Evolutionary conservation across 192 early-diverging fungal species (phyloP).

Genomic region (Phycomyces nitens): DNA sequence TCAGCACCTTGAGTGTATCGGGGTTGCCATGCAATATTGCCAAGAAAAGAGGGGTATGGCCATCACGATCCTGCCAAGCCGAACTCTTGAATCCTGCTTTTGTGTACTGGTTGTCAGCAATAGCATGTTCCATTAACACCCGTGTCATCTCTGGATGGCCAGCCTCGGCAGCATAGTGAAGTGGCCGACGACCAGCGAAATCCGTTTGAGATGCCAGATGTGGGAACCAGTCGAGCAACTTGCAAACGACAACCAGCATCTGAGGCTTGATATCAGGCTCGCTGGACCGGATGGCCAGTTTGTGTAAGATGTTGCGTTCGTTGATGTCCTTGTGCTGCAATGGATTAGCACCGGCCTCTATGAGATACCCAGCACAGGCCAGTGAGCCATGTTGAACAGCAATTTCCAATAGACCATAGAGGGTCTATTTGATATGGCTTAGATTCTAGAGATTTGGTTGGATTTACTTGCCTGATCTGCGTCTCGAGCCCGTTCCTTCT

Average conservation of each 20-base stretch:
- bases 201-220: conserved; percentile 40
- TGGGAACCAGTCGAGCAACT: conserved; percentile 11
- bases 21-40: conserved; percentile 53
- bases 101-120: conserved; percentile 34
- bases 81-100: conserved; percentile 31
- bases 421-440: too few relatives aligned
- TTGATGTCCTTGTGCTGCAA: conserved; percentile 49
- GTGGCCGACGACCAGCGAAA: conserved; percentile 53
- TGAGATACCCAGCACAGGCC: conserved; percentile 36
- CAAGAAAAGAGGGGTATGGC: conserved; percentile 61
- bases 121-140: conserved; percentile 44
- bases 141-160: conserved; percentile 43
- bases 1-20: conserved; percentile 41
- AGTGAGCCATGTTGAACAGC: conserved; percentile 38
- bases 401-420: conserved; percentile 9
- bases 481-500: not conserved
- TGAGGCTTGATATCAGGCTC: too few relatives aligned
- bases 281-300: conserved; percentile 37
- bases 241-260: conserved; percentile 6
- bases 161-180: conserved; percentile 61
- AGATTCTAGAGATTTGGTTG: not conserved
- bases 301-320: conserved; percentile 58
- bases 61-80: conserved; percentile 65
- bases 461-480: not conserved
- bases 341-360: conserved; percentile 28